Conservation (phyloP, 371 early-diverging fungal species). For the Rhizopus delemar region DNA sequence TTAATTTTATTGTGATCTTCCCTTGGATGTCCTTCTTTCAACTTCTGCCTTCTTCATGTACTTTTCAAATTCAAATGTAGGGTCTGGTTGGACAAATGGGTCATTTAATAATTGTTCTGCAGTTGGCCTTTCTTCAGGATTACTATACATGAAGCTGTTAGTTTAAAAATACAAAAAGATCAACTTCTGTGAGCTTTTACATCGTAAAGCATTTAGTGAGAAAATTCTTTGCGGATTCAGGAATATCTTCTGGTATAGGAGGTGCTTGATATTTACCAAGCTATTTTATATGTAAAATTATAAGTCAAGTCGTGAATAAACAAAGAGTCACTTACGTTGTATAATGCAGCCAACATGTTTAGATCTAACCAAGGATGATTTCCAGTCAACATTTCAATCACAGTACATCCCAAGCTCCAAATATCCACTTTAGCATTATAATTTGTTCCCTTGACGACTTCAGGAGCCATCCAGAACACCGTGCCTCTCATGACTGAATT, state of each 20-base stretch:
- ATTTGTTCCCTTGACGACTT: slow-evolving; percentile 81
- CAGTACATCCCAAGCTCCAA: slow-evolving; percentile 89
- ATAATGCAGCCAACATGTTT: slow-evolving; percentile 87
- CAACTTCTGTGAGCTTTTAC: slow-evolving; percentile 35
- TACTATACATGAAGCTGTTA: slow-evolving; percentile 25
- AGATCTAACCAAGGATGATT: slow-evolving; percentile 90
- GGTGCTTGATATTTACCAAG: slow-evolving; percentile 83
- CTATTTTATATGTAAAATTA: slow-evolving; percentile 23
- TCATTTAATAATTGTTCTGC: slow-evolving; percentile 64
- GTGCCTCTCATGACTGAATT: slow-evolving; percentile 59
- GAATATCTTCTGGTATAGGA: slow-evolving; percentile 73
- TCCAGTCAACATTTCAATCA: slow-evolving; percentile 95
- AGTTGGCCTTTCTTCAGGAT: slow-evolving; percentile 67
- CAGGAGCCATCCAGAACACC: slow-evolving; percentile 95
- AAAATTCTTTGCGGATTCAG: slow-evolving; percentile 72
- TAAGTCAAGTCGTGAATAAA: neutral
- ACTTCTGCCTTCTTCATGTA: slow-evolving; percentile 31
- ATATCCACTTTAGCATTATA: slow-evolving; percentile 82
- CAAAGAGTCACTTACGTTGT: slow-evolving; percentile 46
- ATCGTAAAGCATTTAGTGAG: slow-evolving; percentile 75
- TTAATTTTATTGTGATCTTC: slow-evolving; percentile 2
- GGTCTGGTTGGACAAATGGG: slow-evolving; percentile 56
- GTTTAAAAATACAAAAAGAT: neutral
- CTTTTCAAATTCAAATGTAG: slow-evolving; percentile 58
- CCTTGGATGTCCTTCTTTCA: slow-evolving; percentile 26